Base-by-base conservation (phyloP, 345 rosid species). In the Heritiera fomes region DNA sequence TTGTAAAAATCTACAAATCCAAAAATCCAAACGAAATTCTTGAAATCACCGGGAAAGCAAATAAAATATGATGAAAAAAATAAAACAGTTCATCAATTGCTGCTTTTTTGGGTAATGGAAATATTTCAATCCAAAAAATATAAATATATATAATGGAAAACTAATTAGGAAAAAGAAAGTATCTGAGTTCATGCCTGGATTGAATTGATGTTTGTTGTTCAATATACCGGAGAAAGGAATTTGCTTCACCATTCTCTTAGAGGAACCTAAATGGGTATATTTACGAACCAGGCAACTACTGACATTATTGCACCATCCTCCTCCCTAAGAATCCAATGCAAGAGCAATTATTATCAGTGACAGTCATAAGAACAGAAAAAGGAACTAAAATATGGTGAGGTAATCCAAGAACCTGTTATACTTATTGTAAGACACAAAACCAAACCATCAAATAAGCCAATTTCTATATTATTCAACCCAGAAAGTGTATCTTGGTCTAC, bases 301-400 rank as follows among this genome's bases (percentile, higher is more conserved):
- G 5, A 83, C 85, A 68, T 91, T 89, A 79, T 91, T 89, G 84
- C 99, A 96, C 98, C 99, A 96, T 73, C 97, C 97, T 62, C 97
- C 97, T 82, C 97, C 97, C 97, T 92, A 30, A 14, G 45, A 67
- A 75, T 43, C 38, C 43, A 78, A 58, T 46, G 43, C n/a, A 58
- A 32, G 7, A 23, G 12, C 67, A 58, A 38, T 45, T 38, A 46
- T 52, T 8, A 40, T 63, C 38, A 77, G 8, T 20, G 53, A n/a
- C 34, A 8, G 53, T 20, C 17, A 61, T 5, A 5, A 32, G 9
- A 63, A 63, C 8, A 32, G 41, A 13, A 34, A 63, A n/a, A 34
- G 3, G 43, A 34, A 32, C 68, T 14, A 32, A 13, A 63, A 63
- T 12, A 13, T 32, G 18, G 43, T 61, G 40, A 61, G 17, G 7